Evolutionary conservation across 306 rosid species (phyloP).

Genomic region (Calophaca sinica): DNA sequence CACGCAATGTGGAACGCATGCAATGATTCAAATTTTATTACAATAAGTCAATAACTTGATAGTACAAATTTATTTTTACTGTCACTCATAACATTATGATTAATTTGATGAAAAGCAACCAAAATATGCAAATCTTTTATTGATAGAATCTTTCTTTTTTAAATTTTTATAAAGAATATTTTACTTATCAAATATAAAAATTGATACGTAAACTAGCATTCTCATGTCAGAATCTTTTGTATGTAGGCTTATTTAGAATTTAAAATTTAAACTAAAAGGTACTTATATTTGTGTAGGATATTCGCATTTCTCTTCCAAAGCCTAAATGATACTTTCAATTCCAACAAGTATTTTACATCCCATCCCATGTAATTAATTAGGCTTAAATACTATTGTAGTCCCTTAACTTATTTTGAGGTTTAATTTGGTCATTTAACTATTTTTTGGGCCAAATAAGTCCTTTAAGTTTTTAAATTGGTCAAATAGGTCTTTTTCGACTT

Average conservation of each 20-base stretch:
- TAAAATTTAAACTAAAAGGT: no score
- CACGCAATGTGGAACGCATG: slow-evolving; percentile 12
- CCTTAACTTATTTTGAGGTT: no score
- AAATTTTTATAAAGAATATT: neutral
- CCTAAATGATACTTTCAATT: no score
- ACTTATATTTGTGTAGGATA: no score
- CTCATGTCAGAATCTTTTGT: neutral
- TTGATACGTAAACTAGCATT: neutral
- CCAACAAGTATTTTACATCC: no score
- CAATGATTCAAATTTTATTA: neutral
- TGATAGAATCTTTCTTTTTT: neutral
- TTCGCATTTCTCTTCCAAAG: no score
- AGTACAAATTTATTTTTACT: neutral
- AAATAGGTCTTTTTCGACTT: no score
- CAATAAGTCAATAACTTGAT: slow-evolving; percentile 2
- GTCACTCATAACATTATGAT: slow-evolving; percentile 1
- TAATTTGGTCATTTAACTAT: no score
- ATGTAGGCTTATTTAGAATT: neutral
- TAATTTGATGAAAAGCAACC: neutral
- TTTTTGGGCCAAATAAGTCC: no score
- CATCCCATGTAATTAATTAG: no score
- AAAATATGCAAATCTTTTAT: neutral
- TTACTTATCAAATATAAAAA: neutral
- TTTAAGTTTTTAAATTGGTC: no score
- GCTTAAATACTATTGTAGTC: no score